Evolutionary conservation across 192 early-diverging fungal species (phyloP), one percentile per base, ranked within the genome.

Genomic region (Coemansia pectinata): DNA sequence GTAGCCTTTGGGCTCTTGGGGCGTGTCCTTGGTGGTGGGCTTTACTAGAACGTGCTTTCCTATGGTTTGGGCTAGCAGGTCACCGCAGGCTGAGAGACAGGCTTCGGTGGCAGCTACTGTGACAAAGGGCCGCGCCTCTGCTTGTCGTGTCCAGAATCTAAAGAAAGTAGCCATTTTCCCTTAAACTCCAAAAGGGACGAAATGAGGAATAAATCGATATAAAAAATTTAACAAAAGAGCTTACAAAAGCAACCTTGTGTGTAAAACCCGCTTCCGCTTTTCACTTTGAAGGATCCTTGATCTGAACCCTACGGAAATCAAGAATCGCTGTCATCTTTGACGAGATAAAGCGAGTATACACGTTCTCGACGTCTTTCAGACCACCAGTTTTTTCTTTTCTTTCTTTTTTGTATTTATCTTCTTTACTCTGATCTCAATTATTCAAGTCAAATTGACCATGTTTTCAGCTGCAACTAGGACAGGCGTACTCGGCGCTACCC

Each of bases 71-170:
- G 83, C 83, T 39, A 85, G 70, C 11, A 79, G 72, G 72, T 85
- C 83, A 42, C 83, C 83, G 66, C 77, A 79, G 19, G 78, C 74
- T 2, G 83, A 85, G 2, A 85, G 66, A 25, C 77, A 85, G 1
- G 78, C 78, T 36, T 85, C 83, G 44, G 83, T 85, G 2, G 67
- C 74, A 6, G 83, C 83, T 19, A 85, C 62, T n/a, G 83, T 85
- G 27, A 60, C 55, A 67, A 85, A 85, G 7, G 83, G 83, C 1
- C 83, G 83, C 25, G 73, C 71, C 65, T 85, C 77, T 9, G 83
- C 83, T 61, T 85, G 78, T 23, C 78, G 77, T 45, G 83, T 80
- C 83, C 83, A 85, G 60, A 85, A 80, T 67, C 83, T 62, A 36
- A 85, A 85, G 58, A 85, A 79, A 17, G 74, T 58, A 9, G 83